phyloP scores from a whole-genome alignment of 2,329 filamentous ascomycete genomes.

The Trichophyton equinum region DNA sequence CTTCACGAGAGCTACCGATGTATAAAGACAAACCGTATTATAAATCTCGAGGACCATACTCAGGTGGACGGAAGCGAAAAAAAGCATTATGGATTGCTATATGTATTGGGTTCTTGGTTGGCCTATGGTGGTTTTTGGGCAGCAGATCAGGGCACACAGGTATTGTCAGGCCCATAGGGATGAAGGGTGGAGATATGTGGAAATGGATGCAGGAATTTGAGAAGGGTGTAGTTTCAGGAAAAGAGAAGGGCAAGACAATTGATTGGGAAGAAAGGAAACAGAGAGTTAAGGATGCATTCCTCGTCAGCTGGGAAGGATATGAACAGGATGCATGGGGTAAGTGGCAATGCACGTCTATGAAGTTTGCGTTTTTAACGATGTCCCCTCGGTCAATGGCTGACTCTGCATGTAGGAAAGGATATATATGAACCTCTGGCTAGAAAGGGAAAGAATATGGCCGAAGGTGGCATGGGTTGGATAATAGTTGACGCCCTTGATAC shows the following conservation, averaged over 20 bases:
- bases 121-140: conserved; percentile 52
- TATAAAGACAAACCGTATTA: conserved; percentile 97
- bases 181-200: conserved; percentile 37
- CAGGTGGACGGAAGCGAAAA: conserved; percentile 43
- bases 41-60: conserved; percentile 36
- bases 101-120: conserved; percentile 41
- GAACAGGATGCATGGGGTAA: conserved; percentile 87
- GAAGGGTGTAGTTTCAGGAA: conserved; percentile 23
- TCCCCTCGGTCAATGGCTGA: conserved; percentile 14
- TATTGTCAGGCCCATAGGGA: conserved; percentile 2
- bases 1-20: conserved; percentile 62
- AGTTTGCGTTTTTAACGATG: not conserved
- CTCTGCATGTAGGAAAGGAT: conserved; percentile 51
- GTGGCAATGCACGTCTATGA: conserved; percentile 22
- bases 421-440: conserved; percentile 77
- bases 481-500: conserved; percentile 94
- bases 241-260: conserved; percentile 29
- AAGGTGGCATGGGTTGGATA: conserved; percentile 89
- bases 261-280: conserved; percentile 72
- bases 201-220: conserved; percentile 45
- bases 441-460: conserved; percentile 68
- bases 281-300: conserved; percentile 77
- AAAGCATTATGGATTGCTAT: conserved; percentile 48
- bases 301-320: conserved; percentile 85
- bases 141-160: conserved; percentile 5